These are phyloP conservation scores for Sarcomyxa edulis DNA, from an alignment of 768 basidiomycete genomes.

Conservation along the genomic window DNA sequence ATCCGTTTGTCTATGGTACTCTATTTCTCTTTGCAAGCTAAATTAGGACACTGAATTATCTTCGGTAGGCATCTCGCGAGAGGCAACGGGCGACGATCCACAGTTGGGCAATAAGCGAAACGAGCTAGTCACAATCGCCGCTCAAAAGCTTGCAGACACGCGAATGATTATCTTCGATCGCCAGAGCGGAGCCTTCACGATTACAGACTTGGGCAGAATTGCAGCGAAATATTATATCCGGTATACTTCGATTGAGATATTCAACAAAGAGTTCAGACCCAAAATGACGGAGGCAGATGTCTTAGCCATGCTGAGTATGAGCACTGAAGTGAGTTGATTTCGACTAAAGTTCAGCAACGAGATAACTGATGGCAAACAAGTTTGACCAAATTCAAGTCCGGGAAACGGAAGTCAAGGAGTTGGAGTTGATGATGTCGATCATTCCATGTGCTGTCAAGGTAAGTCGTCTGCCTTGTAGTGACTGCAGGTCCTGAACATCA, in stretches of 20 bases:
- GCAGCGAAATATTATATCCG: conserved; percentile 96
- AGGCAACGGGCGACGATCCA: conserved; percentile 65
- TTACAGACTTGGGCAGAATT: conserved; percentile 92
- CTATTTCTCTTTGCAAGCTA: conserved; percentile 4
- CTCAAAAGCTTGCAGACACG: conserved; percentile 56
- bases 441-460: conserved; percentile 84
- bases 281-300: conserved; percentile 93
- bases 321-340: conserved; percentile 68
- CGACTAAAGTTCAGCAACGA: too few species aligned
- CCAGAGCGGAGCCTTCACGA: conserved; percentile 50
- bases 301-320: conserved; percentile 78
- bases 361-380: conserved; percentile 29
- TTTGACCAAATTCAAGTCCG: conserved; percentile 94
- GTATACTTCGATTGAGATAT: conserved; percentile 79
- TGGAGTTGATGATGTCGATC: conserved; percentile 60
- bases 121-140: conserved; percentile 62
- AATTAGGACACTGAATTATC: conserved; percentile 7
- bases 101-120: conserved; percentile 64
- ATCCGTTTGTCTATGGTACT: conserved; percentile 81
- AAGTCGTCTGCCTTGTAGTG: conserved; percentile 11
- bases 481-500: neutral
- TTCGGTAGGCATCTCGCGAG: conserved; percentile 63
- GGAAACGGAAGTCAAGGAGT: conserved; percentile 83
- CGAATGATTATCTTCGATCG: conserved; percentile 81
- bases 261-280: conserved; percentile 70